Percentiles rank a stretch among this genome's conserved stretches.
Conservation (phyloP, 305 asterid species). For the Fraxinus velutina region DNA sequence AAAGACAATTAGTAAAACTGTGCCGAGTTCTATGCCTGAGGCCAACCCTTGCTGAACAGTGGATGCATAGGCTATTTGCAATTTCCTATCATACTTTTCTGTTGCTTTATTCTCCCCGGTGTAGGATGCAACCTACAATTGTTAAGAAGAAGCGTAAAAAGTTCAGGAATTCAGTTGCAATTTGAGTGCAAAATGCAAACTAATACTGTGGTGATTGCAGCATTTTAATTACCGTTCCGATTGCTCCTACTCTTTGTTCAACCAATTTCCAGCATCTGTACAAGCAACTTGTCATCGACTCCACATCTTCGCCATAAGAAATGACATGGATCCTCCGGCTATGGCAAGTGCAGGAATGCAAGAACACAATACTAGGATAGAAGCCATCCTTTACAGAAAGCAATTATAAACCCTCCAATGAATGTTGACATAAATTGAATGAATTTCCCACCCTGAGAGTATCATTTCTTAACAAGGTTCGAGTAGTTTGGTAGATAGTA, state of each 20-base stretch:
- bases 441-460: constrained; percentile 34
- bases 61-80: constrained; percentile 32
- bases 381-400: constrained; percentile 41
- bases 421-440: constrained; percentile 35
- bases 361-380: constrained; percentile 31
- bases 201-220: background rate
- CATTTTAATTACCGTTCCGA: constrained; percentile 40
- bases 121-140: constrained; percentile 53
- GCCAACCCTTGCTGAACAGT: constrained; percentile 40
- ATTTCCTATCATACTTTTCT: constrained; percentile 34
- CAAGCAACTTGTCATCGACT: constrained; percentile 45
- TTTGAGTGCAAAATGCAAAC: background rate
- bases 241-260: constrained; percentile 56
- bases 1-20: constrained; percentile 26
- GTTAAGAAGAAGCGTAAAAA: background rate
- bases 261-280: constrained; percentile 58
- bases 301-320: constrained; percentile 36
- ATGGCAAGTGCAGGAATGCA: constrained; percentile 30
- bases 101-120: constrained; percentile 45
- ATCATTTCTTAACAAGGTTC: background rate
- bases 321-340: constrained; percentile 13
- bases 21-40: constrained; percentile 47
- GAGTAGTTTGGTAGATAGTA: background rate
- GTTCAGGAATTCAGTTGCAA: background rate
- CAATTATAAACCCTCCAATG: constrained; percentile 36